Conservation (phyloP, 2,329 filamentous ascomycete genomes). For the Aureobasidium pullulans region DNA sequence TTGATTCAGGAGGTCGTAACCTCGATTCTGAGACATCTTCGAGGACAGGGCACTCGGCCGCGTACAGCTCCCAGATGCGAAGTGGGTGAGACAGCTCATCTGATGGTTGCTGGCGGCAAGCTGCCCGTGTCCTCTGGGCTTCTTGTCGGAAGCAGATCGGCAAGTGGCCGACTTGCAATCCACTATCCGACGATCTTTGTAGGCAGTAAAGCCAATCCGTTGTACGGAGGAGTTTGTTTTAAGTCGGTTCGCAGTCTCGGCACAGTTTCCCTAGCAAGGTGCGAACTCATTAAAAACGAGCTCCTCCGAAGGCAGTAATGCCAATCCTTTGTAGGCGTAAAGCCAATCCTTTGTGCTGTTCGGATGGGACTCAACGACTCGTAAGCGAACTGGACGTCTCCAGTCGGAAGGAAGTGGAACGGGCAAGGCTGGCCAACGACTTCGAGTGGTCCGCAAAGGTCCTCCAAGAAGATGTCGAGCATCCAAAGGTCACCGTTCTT, state of each 20-base stretch:
- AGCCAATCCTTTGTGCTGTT: not conserved
- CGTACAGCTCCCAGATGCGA: not conserved
- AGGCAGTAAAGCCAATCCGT: not conserved
- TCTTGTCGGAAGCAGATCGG: not conserved
- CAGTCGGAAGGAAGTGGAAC: not conserved
- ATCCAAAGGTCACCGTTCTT: not conserved
- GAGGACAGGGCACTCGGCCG: not conserved
- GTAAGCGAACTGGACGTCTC: not conserved
- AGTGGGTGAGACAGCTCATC: not conserved
- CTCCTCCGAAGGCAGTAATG: no score
- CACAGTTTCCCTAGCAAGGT: no score
- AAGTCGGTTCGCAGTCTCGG: no score
- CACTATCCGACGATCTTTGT: not conserved
- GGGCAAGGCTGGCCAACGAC: not conserved
- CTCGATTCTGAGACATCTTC: not conserved
- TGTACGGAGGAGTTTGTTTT: no score
- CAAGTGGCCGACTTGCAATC: not conserved
- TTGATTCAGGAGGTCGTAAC: not conserved
- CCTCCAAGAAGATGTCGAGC: not conserved
- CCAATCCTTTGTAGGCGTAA: not conserved
- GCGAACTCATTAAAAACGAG: no score
- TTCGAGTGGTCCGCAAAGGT: constrained; percentile 3
- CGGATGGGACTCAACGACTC: not conserved
- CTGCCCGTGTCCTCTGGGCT: not conserved
- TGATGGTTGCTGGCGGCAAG: not conserved